Percentiles rank a stretch among this genome's conserved stretches.
These are phyloP conservation scores for Erucastrum elatum DNA, from an alignment of 345 rosid genomes.

Conservation along the genomic window DNA sequence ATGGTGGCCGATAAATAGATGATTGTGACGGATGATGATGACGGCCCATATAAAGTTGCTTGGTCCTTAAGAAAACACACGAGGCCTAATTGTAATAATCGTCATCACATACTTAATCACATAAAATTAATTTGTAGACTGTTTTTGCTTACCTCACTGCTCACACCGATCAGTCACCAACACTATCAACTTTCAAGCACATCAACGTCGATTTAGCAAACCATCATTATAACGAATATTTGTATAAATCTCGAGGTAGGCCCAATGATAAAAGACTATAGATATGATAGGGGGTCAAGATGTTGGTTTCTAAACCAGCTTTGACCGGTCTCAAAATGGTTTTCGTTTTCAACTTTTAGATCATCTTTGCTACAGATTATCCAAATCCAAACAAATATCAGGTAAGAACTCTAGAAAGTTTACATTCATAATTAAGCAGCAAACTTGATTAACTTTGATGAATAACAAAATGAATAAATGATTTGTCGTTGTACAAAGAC, in stretches of 20 bases:
- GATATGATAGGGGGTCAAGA: background rate
- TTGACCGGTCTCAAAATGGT: background rate
- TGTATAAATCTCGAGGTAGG: background rate
- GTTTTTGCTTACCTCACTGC: slow-evolving; percentile 21
- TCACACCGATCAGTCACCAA: slow-evolving; percentile 1
- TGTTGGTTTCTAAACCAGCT: background rate
- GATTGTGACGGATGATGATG: slow-evolving; percentile 39
- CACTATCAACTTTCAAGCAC: slow-evolving; percentile 21
- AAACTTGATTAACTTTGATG: too few relatives aligned
- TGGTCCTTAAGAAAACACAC: slow-evolving; percentile 43
- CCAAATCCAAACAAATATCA: background rate
- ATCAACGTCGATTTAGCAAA: slow-evolving; percentile 22
- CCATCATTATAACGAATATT: slow-evolving; percentile 4
- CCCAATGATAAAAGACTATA: background rate
- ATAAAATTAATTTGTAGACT: slow-evolving; percentile 7
- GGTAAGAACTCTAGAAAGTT: background rate
- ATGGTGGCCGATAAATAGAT: slow-evolving; percentile 24
- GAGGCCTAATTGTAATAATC: slow-evolving; percentile 17
- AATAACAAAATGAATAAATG: too few relatives aligned
- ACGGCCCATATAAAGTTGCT: slow-evolving; percentile 37
- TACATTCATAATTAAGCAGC: too few relatives aligned
- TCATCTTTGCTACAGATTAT: background rate
- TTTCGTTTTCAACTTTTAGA: background rate
- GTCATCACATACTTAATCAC: background rate
- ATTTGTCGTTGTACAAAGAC: too few relatives aligned